These are phyloP conservation scores for Scedosporium boydii DNA, from an alignment of 2,329 filamentous ascomycete genomes.

Conservation along the genomic window DNA sequence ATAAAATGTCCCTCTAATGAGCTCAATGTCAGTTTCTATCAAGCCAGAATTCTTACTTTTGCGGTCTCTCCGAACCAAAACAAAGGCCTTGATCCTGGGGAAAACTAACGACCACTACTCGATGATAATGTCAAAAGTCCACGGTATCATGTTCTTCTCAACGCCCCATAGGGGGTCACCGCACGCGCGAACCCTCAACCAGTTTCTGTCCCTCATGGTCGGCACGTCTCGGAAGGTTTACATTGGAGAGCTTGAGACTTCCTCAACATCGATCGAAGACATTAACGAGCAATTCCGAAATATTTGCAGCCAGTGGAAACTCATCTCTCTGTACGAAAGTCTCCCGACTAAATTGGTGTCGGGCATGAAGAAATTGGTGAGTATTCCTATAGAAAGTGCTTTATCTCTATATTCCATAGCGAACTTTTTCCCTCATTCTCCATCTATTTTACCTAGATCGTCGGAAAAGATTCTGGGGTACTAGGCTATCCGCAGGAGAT, in stretches of 20 bases:
- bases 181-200: neutral
- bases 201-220: neutral
- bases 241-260: neutral
- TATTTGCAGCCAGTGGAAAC: neutral
- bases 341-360: neutral
- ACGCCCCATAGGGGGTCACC: neutral
- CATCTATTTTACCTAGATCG: neutral
- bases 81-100: neutral
- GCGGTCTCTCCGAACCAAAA: no score
- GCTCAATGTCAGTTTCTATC: no score
- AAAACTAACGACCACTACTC: neutral
- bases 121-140: neutral
- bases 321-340: conserved; percentile 1
- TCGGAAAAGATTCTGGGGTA: neutral
- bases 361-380: neutral
- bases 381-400: neutral
- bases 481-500: neutral
- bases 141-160: neutral
- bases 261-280: neutral
- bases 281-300: neutral
- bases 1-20: neutral
- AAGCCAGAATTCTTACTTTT: no score
- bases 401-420: neutral
- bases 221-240: neutral
- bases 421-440: neutral